A percentile compares a stretch with the other conserved stretches of the same genome.
Evolutionary conservation across 2,329 filamentous ascomycete genomes (phyloP).

Genomic region (Thelonectria olida): DNA sequence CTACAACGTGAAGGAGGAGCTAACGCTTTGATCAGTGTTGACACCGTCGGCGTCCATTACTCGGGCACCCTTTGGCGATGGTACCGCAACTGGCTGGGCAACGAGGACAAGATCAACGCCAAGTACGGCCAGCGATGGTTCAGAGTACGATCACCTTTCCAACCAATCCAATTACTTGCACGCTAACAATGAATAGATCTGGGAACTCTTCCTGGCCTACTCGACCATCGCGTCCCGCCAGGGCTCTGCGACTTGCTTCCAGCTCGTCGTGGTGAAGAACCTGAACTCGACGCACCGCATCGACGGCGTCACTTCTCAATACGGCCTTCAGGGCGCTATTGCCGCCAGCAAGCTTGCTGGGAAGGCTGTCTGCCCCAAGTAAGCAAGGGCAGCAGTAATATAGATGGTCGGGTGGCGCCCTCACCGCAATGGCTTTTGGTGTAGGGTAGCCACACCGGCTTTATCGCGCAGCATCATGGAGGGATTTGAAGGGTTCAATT

Average conservation of each 20-base stretch:
- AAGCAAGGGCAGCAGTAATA: background rate
- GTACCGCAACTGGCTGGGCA: slow-evolving; percentile 97
- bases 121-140: slow-evolving; percentile 95
- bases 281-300: slow-evolving; percentile 86
- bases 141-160: slow-evolving; percentile 79
- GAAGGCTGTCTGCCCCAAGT: slow-evolving; percentile 29
- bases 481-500: background rate
- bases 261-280: slow-evolving; percentile 89
- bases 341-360: slow-evolving; percentile 43
- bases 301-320: slow-evolving; percentile 76
- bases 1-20: background rate
- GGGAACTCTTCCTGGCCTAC: slow-evolving; percentile 91
- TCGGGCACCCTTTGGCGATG: slow-evolving; percentile 94
- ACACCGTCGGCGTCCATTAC: slow-evolving; percentile 94
- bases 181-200: slow-evolving; percentile 68
- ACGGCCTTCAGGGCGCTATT: slow-evolving; percentile 71
- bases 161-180: background rate
- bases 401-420: background rate
- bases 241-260: slow-evolving; percentile 85
- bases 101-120: slow-evolving; percentile 86
- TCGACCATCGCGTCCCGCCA: slow-evolving; percentile 87
- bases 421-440: background rate
- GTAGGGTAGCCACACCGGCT: too few species aligned
- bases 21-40: slow-evolving; percentile 60
- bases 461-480: background rate